Evolutionary conservation across 768 basidiomycete species (phyloP).

Genomic region (Mycena pura): DNA sequence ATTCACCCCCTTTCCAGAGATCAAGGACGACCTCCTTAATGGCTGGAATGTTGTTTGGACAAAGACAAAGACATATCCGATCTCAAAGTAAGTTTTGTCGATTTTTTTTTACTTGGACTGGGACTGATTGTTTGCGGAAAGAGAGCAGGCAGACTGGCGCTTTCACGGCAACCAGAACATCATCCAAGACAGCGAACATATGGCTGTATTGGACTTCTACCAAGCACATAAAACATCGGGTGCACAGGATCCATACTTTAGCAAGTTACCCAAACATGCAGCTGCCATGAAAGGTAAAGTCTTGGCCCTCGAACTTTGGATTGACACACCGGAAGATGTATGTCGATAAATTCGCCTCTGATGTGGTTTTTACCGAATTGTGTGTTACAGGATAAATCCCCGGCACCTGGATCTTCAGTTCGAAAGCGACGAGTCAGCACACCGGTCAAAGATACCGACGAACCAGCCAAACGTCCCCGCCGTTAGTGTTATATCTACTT

Average conservation of each 20-base stretch:
- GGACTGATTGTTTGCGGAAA: neutral
- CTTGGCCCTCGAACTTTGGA: conserved; percentile 5
- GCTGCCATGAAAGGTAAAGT: neutral
- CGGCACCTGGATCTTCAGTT: neutral
- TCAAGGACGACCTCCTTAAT: neutral
- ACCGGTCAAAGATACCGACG: neutral
- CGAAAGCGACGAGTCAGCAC: neutral
- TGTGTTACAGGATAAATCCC: neutral
- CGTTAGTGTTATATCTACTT: neutral
- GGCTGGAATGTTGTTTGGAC: conserved; percentile 11
- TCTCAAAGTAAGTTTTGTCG: neutral
- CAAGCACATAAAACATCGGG: conserved; percentile 4
- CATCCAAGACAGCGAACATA: conserved; percentile 1
- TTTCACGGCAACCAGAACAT: conserved; percentile 16
- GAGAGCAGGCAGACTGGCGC: neutral
- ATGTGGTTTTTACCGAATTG: neutral
- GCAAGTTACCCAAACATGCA: conserved; percentile 8
- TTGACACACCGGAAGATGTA: neutral
- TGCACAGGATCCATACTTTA: conserved; percentile 5
- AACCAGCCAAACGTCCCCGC: conserved; percentile 2
- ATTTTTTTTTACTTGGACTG: neutral
- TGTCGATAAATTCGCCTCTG: neutral
- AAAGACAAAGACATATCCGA: neutral
- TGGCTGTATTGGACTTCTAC: conserved; percentile 5
- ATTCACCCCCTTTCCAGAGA: neutral